A percentile compares a stretch with the other conserved stretches of the same genome.
Evolutionary conservation across 495 filamentous ascomycete species (phyloP).

Genomic region (Oleoguttula mirabilis): DNA sequence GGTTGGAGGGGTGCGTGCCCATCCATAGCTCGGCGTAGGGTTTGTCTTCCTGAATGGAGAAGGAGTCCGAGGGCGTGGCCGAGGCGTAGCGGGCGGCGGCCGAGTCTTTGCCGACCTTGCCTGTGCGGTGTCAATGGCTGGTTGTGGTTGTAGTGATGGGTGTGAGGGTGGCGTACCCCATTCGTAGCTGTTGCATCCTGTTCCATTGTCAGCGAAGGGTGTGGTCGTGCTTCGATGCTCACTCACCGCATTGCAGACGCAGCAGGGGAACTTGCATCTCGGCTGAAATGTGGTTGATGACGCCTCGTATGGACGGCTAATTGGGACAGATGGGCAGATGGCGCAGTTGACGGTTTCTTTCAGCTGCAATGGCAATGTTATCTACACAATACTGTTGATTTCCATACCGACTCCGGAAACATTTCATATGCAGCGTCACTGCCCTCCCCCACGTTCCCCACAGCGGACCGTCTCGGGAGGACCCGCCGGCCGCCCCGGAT

Average conservation of each 20-base stretch:
- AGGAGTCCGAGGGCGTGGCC: constrained; percentile 25
- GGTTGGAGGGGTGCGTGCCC: constrained; percentile 93
- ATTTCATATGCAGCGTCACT: no score
- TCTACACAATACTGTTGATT: no score
- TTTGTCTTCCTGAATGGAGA: constrained; percentile 30
- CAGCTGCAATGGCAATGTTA: no score
- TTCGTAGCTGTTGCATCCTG: constrained; percentile 92
- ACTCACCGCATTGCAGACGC: constrained; percentile 79
- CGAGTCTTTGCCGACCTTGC: constrained; percentile 44
- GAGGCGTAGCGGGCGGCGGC: constrained; percentile 46
- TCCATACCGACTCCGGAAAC: no score
- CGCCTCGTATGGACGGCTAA: no score
- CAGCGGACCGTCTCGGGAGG: neutral
- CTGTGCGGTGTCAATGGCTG: constrained; percentile 19
- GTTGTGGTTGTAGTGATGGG: constrained; percentile 1
- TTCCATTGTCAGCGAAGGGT: no score
- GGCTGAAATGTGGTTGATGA: no score
- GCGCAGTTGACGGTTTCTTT: no score
- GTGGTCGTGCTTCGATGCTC: no score
- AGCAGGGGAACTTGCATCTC: constrained; percentile 75
- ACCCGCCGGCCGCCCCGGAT: no score
- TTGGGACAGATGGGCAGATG: no score
- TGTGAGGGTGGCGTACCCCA: constrained; percentile 52
- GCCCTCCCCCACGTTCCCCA: no score
- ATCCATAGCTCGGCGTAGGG: constrained; percentile 70